Evolutionary conservation across 805 yeast genomes (phyloP).

Genomic region (Blastobotrys attinorum): DNA sequence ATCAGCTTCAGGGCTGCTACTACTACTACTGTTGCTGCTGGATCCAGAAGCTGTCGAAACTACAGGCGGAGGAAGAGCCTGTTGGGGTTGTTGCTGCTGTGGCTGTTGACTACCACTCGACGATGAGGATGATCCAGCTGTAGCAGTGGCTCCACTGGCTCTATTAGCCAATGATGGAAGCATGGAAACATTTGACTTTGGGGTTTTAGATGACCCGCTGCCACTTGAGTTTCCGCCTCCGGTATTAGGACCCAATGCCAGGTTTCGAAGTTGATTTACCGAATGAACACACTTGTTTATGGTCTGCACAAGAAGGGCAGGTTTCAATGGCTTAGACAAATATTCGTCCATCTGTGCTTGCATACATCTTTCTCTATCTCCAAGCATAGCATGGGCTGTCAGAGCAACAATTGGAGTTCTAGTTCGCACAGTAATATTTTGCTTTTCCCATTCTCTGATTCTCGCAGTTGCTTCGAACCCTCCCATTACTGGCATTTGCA

Average conservation of each 20-base stretch:
- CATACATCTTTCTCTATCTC: conserved; percentile 79
- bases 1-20: too few species aligned
- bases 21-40: too few species aligned
- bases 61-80: background rate
- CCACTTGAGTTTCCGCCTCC: background rate
- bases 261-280: conserved; percentile 30
- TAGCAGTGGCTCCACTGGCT: conserved; percentile 3
- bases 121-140: background rate
- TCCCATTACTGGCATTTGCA: conserved; percentile 94
- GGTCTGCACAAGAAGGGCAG: conserved; percentile 73
- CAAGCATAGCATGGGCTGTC: conserved; percentile 92
- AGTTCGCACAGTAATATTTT: conserved; percentile 61
- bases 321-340: conserved; percentile 80
- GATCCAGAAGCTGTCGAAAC: background rate
- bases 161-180: conserved; percentile 3
- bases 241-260: conserved; percentile 29
- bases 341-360: conserved; percentile 92
- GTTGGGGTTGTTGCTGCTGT: too few species aligned
- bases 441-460: conserved; percentile 83
- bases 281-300: conserved; percentile 71
- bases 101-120: too few species aligned
- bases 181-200: conserved; percentile 1
- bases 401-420: conserved; percentile 84
- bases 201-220: background rate
- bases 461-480: conserved; percentile 87